Base-by-base conservation (phyloP, 371 early-diverging fungal species). In the Circinella minor region DNA sequence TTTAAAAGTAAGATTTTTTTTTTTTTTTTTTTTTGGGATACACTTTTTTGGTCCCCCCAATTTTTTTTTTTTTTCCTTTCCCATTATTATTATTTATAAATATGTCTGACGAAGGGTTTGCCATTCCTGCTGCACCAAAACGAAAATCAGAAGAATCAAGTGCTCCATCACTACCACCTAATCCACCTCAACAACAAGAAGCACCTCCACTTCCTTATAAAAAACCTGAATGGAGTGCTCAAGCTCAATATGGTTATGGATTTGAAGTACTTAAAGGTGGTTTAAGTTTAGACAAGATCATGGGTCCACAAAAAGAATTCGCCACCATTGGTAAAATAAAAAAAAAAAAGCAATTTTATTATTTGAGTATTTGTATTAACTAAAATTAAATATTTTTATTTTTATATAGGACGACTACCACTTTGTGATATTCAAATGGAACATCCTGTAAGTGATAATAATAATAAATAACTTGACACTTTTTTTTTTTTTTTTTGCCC, bases 181-280 rank as follows among this genome's bases (percentile, higher is more conserved):
- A 36, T 43, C 27, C 43, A 37, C 68, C 61, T 17, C 59, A 39
- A 59, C 34, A 57, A 34, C 57, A 57, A 57, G 57, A 57, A 11
- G 63, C 70, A 9, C 89, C 89, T 13, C 81, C 83, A 15, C 67
- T 89, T 8, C 71, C 74, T 37, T 89, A 89, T 54, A 76, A 81
- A 38, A 86, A 83, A 63, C 89, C 89, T 10, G 66, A 77, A 0
- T 89, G 89, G 89, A 79, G 81, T 49, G 81, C 78, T 36, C 69
- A 74, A 13, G 80, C 88, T 13, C 64, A 71, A 13, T 80, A 74
- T 67, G 76, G 78, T 39, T 88, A 86, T 64, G 75, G 63, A 20
- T 74, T 89, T 11, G 88, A 88, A 55, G 82, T 89, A 14, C 74
- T 89, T 20, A 89, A 89, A 69, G 83, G 83, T 39, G 89, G 89